phyloP scores from a whole-genome alignment of 495 filamentous ascomycete species.

The Penicillium paradoxum region DNA sequence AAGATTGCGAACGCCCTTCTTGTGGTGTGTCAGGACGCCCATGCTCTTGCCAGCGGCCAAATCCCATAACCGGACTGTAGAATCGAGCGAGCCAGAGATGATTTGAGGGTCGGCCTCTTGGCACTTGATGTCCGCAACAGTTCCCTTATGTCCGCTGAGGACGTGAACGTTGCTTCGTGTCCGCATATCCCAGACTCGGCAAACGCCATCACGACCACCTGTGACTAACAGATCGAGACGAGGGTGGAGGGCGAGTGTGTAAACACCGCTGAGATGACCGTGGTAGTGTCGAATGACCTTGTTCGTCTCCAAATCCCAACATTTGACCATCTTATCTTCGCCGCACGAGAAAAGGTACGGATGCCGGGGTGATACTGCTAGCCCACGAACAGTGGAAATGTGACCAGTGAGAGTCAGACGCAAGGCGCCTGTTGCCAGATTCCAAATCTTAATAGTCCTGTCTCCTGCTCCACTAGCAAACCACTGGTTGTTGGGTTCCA shows the following conservation, averaged over 20 bases:
- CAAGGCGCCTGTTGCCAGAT: conserved; percentile 78
- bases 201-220: conserved; percentile 90
- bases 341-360: conserved; percentile 97
- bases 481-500: conserved; percentile 96
- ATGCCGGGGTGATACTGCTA: conserved; percentile 89
- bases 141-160: conserved; percentile 80
- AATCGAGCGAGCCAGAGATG: conserved; percentile 85
- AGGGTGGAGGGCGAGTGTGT: conserved; percentile 85
- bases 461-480: conserved; percentile 96
- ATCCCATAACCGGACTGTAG: conserved; percentile 93
- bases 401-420: conserved; percentile 91
- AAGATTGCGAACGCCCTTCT: conserved; percentile 89
- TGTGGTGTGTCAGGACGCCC: conserved; percentile 96
- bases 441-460: conserved; percentile 98
- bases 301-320: conserved; percentile 98
- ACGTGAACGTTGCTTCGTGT: conserved; percentile 95
- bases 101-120: conserved; percentile 97
- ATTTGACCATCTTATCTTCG: conserved; percentile 99
- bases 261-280: conserved; percentile 94
- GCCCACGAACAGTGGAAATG: conserved; percentile 89
- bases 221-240: conserved; percentile 93
- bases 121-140: conserved; percentile 81
- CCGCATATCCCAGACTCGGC: conserved; percentile 97
- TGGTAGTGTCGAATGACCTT: conserved; percentile 99
- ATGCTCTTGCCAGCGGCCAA: conserved; percentile 93